These are phyloP conservation scores for Diaporthe ampelina DNA, from an alignment of 2,329 filamentous ascomycete genomes.

Conservation along the genomic window DNA sequence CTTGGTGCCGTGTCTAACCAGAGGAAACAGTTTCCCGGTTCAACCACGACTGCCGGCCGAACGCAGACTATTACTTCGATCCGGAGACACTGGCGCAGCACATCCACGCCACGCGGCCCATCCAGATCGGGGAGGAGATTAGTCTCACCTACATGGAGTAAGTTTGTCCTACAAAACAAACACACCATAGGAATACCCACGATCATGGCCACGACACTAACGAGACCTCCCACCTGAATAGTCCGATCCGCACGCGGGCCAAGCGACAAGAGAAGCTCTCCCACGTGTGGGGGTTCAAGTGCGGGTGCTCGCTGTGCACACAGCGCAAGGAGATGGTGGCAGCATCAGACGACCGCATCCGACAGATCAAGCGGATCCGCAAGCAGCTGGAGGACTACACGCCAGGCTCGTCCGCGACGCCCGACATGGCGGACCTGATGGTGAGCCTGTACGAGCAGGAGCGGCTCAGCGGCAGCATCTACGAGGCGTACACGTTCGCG, in stretches of 20 bases:
- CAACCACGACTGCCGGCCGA: conserved; percentile 62
- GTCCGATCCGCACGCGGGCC: conserved; percentile 50
- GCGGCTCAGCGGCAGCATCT: conserved; percentile 51
- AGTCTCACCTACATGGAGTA: conserved; percentile 59
- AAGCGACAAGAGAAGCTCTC: conserved; percentile 50
- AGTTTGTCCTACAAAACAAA: too few relatives aligned
- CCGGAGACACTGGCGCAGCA: conserved; percentile 54
- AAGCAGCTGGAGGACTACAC: conserved; percentile 51
- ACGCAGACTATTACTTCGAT: conserved; percentile 60
- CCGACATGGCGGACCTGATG: conserved; percentile 56
- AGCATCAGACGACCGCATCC: conserved; percentile 56
- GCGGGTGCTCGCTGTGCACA: conserved; percentile 56
- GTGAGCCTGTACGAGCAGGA: conserved; percentile 58
- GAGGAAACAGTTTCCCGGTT: conserved; percentile 52
- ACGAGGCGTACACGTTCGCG: conserved; percentile 55
- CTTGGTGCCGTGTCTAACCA: conserved; percentile 5
- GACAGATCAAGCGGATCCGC: conserved; percentile 51
- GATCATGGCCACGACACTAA: too few relatives aligned
- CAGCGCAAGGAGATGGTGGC: conserved; percentile 45
- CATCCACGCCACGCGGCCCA: conserved; percentile 56
- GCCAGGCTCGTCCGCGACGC: conserved; percentile 49
- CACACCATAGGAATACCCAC: too few relatives aligned
- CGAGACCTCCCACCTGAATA: conserved; percentile 33
- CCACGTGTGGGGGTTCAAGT: conserved; percentile 56
- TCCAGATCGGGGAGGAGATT: conserved; percentile 58